A percentile compares a stretch with the other conserved stretches of the same genome.
Evolutionary conservation across 2,329 filamentous ascomycete genomes (phyloP).

Genomic region (Diatrype stigma): DNA sequence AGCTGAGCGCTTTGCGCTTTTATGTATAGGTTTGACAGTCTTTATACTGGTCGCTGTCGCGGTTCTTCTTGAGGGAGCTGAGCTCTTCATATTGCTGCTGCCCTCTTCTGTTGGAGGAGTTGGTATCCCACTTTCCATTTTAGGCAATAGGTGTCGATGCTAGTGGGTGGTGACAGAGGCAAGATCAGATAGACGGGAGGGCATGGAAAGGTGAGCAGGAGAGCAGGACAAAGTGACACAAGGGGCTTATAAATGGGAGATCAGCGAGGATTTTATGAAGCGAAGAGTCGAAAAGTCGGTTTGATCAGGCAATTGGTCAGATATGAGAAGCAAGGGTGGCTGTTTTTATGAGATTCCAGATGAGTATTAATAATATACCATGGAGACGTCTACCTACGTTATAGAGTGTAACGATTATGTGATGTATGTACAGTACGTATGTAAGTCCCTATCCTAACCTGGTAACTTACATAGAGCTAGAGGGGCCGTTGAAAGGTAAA

Average conservation of each 20-base stretch:
- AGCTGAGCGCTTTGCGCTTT: constrained; percentile 47
- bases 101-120: constrained; percentile 46
- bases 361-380: constrained; percentile 28
- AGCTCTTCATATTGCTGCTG: constrained; percentile 18
- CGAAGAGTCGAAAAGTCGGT: constrained; percentile 7
- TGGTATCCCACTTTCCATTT: constrained; percentile 49
- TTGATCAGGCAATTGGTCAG: constrained; percentile 17
- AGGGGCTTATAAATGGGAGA: constrained; percentile 1
- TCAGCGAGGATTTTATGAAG: constrained; percentile 6
- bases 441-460: constrained; percentile 21
- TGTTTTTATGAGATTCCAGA: constrained; percentile 18
- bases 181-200: constrained; percentile 1
- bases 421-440: constrained; percentile 14
- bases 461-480: constrained; percentile 22
- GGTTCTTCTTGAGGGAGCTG: constrained; percentile 18
- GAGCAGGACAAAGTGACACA: constrained; percentile 3
- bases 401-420: constrained; percentile 29
- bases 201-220: constrained; percentile 8
- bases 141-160: constrained; percentile 17
- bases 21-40: constrained; percentile 46
- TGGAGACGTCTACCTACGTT: constrained; percentile 13
- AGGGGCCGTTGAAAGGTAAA: constrained; percentile 16
- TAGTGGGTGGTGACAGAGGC: constrained; percentile 4
- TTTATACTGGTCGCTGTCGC: constrained; percentile 36
- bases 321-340: constrained; percentile 1